Evolutionary conservation across 2,329 filamentous ascomycete species (phyloP).

Genomic region (Xylariales sp.): DNA sequence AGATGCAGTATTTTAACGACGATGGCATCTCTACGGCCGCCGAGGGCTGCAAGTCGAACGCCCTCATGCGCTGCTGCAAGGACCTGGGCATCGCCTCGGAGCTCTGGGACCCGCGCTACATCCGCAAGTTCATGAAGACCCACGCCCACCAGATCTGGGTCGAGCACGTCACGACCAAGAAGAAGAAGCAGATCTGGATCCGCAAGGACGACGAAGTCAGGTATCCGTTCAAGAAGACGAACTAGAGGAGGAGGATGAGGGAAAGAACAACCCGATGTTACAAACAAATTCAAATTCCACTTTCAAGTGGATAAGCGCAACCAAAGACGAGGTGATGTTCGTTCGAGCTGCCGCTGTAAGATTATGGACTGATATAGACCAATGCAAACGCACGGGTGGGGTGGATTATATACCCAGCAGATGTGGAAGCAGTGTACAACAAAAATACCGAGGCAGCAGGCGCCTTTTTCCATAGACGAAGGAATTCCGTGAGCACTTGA

Average conservation of each 20-base stretch:
- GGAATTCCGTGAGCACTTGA: too few species aligned
- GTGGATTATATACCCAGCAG: too few species aligned
- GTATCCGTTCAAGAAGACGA: slow-evolving; percentile 51
- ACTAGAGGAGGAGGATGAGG: slow-evolving; percentile 2
- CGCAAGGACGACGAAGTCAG: slow-evolving; percentile 75
- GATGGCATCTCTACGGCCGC: slow-evolving; percentile 91
- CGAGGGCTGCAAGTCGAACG: slow-evolving; percentile 97
- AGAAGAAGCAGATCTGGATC: slow-evolving; percentile 82
- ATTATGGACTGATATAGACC: too few species aligned
- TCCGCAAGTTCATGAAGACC: slow-evolving; percentile 73
- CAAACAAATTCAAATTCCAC: too few species aligned
- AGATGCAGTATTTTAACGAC: slow-evolving; percentile 87
- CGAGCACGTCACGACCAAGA: slow-evolving; percentile 82
- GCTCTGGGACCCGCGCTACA: slow-evolving; percentile 92
- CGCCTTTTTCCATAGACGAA: too few species aligned
- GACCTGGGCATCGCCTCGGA: slow-evolving; percentile 92
- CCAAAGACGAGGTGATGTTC: too few species aligned
- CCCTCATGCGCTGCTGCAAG: slow-evolving; percentile 97
- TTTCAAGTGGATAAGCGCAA: too few species aligned
- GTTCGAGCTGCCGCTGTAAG: too few species aligned
- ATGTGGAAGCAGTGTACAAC: too few species aligned
- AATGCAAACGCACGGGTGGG: too few species aligned
- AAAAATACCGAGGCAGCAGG: too few species aligned
- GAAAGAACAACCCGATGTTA: too few species aligned
- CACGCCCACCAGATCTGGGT: slow-evolving; percentile 80